Percentiles rank a stretch among this genome's conserved stretches.
phyloP scores from a whole-genome alignment of 176 grass and related monocot genomes.

The Carex myosuroides region DNA sequence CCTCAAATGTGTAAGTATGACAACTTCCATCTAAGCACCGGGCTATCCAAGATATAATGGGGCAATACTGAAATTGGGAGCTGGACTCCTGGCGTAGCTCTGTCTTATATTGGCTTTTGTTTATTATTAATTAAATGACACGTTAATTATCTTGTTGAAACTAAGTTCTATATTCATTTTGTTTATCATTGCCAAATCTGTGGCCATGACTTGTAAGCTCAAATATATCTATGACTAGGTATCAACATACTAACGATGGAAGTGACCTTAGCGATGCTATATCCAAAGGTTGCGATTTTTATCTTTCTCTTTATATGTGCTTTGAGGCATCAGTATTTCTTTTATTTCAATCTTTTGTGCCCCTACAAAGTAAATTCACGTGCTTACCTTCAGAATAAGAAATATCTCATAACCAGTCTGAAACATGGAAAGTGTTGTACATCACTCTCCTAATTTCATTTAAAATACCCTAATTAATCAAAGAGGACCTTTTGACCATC shows the following conservation, averaged over 20 bases:
- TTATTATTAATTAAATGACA: neutral
- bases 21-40: neutral
- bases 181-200: neutral
- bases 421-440: neutral
- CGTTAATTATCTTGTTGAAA: neutral
- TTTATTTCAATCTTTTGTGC: neutral
- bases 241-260: slow-evolving; percentile 33
- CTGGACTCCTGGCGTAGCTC: neutral
- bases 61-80: neutral
- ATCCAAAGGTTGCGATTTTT: slow-evolving; percentile 30
- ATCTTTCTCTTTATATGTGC: neutral
- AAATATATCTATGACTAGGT: slow-evolving; percentile 15
- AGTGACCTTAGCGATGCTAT: slow-evolving; percentile 43
- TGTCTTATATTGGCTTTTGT: neutral
- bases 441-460: neutral
- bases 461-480: neutral
- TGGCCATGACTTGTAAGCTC: neutral
- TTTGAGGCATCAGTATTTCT: neutral
- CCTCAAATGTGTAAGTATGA: neutral
- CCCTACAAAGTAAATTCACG: neutral
- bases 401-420: neutral
- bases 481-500: neutral
- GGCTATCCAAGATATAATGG: neutral
- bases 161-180: neutral
- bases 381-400: neutral